Conservation (phyloP, 2,329 filamentous ascomycete genomes). For the Cladophialophora chaetospira region DNA sequence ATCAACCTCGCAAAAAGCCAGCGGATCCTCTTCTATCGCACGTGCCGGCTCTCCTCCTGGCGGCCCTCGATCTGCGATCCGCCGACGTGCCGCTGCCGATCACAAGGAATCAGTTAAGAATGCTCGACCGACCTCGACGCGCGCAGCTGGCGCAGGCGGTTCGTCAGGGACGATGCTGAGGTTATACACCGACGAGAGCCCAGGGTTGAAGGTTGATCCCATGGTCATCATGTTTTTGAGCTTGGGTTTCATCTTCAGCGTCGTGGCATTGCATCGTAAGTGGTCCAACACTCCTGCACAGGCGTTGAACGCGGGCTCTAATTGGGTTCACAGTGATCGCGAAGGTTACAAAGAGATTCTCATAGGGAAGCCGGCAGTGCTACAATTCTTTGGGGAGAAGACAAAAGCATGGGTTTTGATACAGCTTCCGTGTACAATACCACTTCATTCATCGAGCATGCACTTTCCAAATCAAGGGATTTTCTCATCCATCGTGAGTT, state of each 20-base stretch:
- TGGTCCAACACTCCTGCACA: conserved; percentile 29
- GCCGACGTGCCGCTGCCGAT: conserved; percentile 91
- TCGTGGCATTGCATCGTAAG: conserved; percentile 95
- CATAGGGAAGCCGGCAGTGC: conserved; percentile 33
- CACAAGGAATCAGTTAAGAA: conserved; percentile 97
- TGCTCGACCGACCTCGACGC: conserved; percentile 86
- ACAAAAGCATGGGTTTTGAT: conserved; percentile 18
- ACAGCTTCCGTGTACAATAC: conserved; percentile 21
- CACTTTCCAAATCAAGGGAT: neutral
- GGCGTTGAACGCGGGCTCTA: conserved; percentile 29
- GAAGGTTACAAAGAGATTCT: conserved; percentile 89
- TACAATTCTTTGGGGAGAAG: conserved; percentile 4
- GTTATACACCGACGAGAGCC: conserved; percentile 98
- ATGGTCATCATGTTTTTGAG: conserved; percentile 95
- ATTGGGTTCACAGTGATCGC: conserved; percentile 70
- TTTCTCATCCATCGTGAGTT: too few species aligned
- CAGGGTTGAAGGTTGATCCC: conserved; percentile 94
- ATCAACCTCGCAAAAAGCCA: conserved; percentile 54
- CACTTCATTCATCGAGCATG: neutral
- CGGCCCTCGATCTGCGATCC: conserved; percentile 91
- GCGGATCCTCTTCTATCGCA: conserved; percentile 69
- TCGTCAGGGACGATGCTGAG: conserved; percentile 98
- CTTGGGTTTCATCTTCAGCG: conserved; percentile 97
- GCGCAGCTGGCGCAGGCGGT: conserved; percentile 89
- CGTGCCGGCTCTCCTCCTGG: conserved; percentile 87